phyloP scores from a whole-genome alignment of 441 rosid genomes.

The Geranium incanum region DNA sequence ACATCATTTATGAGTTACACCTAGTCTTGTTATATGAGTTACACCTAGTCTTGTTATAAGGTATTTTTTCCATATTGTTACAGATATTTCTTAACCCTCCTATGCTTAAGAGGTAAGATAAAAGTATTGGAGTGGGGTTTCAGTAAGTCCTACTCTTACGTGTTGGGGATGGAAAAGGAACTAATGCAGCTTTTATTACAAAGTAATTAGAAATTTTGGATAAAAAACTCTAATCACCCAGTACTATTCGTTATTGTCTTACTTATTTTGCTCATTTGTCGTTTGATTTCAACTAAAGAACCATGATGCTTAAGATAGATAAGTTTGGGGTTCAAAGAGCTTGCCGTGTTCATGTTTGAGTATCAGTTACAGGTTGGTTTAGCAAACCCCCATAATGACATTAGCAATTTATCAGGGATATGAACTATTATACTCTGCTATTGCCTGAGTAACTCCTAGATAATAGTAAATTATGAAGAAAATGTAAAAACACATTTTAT shows the following conservation, averaged over 20 bases:
- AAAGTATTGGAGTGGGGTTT: too few species aligned
- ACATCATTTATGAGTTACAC: background rate
- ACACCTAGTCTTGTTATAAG: background rate
- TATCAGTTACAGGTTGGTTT: too few species aligned
- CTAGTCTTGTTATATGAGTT: background rate
- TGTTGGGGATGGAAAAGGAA: slow-evolving; percentile 1
- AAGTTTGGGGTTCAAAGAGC: background rate
- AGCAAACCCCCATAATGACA: too few species aligned
- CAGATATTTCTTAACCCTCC: background rate
- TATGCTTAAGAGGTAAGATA: background rate
- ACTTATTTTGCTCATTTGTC: background rate
- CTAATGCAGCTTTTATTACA: background rate
- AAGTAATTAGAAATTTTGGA: background rate
- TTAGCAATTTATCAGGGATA: too few species aligned
- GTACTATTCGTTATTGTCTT: background rate
- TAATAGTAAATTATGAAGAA: too few species aligned
- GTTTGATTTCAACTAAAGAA: background rate
- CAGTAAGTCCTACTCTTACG: background rate
- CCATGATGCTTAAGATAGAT: background rate
- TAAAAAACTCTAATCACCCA: background rate
- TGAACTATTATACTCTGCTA: too few species aligned
- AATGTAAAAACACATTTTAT: too few species aligned
- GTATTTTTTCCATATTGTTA: background rate
- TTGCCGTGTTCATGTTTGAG: background rate
- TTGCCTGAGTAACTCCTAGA: too few species aligned